These are phyloP conservation scores for Starmerella riodocensis DNA, from an alignment of 805 yeast species.

Conservation along the genomic window DNA sequence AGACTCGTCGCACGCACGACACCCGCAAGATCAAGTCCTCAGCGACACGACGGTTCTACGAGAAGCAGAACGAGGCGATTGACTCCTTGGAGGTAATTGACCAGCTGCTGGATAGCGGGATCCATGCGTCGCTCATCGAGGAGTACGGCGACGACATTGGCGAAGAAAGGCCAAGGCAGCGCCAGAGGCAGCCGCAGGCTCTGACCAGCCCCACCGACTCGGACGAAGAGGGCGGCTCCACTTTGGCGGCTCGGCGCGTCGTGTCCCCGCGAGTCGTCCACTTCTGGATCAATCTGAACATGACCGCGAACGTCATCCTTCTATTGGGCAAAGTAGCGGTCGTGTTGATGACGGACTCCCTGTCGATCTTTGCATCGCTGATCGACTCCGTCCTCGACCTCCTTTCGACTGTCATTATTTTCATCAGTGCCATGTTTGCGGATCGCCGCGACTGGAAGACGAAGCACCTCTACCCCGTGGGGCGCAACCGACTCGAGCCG, in stretches of 20 bases:
- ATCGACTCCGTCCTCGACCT: slow-evolving; percentile 67
- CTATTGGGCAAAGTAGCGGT: slow-evolving; percentile 49
- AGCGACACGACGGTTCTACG: slow-evolving; percentile 33
- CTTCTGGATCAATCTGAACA: slow-evolving; percentile 52
- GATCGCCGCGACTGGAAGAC: slow-evolving; percentile 36
- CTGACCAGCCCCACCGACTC: not conserved
- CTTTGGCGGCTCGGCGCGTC: not conserved
- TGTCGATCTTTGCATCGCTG: slow-evolving; percentile 65
- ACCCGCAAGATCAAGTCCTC: slow-evolving; percentile 20
- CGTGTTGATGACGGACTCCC: slow-evolving; percentile 51
- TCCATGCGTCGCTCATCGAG: slow-evolving; percentile 50
- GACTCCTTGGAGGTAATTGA: slow-evolving; percentile 49
- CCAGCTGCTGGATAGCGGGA: slow-evolving; percentile 53
- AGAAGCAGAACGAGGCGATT: slow-evolving; percentile 46
- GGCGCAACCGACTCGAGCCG: slow-evolving; percentile 61
- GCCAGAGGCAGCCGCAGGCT: slow-evolving; percentile 15
- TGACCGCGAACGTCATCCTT: slow-evolving; percentile 42
- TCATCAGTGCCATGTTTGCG: slow-evolving; percentile 37
- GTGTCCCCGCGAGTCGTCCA: slow-evolving; percentile 29
- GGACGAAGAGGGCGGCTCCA: not conserved
- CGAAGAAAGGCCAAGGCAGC: slow-evolving; percentile 18
- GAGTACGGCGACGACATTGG: slow-evolving; percentile 38
- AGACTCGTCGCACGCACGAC: slow-evolving; percentile 12
- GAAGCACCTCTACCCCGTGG: slow-evolving; percentile 43
- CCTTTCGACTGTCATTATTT: slow-evolving; percentile 61